These are phyloP conservation scores for Brasenia schreberi DNA, from an alignment of 164 flowering plant genomes.

Conservation along the genomic window DNA sequence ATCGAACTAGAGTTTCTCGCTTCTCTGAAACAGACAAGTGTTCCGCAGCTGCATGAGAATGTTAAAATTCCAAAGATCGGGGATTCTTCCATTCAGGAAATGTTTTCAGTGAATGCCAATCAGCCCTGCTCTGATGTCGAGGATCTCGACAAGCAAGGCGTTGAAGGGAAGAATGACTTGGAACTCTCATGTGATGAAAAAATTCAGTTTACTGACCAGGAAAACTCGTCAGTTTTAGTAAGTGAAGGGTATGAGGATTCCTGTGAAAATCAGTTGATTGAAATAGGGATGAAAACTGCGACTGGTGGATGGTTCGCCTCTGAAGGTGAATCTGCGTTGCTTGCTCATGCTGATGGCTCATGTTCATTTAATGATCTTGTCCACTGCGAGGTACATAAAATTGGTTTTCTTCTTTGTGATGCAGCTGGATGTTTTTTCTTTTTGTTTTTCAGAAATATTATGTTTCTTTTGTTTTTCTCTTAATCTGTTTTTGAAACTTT, in stretches of 20 bases:
- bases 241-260: constrained; percentile 48
- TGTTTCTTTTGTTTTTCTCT: not conserved
- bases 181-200: constrained; percentile 47
- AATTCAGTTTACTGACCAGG: constrained; percentile 63
- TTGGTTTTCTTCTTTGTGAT: not conserved
- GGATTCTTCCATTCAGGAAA: constrained; percentile 24
- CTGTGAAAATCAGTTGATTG: constrained; percentile 29
- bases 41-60: not conserved
- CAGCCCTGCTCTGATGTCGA: constrained; percentile 9
- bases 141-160: constrained; percentile 11
- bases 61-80: not conserved
- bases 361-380: constrained; percentile 79
- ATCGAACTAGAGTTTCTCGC: constrained; percentile 63
- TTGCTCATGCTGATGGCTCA: constrained; percentile 85
- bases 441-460: not conserved
- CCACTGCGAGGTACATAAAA: constrained; percentile 53
- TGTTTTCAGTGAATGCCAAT: constrained; percentile 14
- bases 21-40: constrained; percentile 18
- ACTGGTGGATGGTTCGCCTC: constrained; percentile 98
- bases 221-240: constrained; percentile 26
- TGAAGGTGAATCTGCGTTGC: constrained; percentile 88
- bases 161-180: constrained; percentile 12
- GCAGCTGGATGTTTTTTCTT: not conserved
- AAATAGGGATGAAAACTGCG: constrained; percentile 60
- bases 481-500: not conserved